Evolutionary conservation across 2,329 filamentous ascomycete species (phyloP), one percentile per base, ranked within the genome.

Genomic region (Hypoxylon sp.): DNA sequence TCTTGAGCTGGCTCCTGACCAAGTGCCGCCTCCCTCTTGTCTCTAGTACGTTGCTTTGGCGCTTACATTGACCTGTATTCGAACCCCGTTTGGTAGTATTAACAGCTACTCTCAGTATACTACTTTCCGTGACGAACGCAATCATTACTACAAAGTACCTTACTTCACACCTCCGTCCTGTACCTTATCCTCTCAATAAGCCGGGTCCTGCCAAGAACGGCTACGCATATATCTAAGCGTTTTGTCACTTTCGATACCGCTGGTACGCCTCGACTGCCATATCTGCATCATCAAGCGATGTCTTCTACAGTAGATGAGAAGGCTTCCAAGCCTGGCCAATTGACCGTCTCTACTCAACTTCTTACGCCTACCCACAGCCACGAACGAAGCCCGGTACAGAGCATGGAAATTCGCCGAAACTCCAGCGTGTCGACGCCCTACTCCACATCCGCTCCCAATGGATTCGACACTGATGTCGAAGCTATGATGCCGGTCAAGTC

Each of bases 401-500:
- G 67, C 58, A 68, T 74, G 44, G 73, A 77, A 20, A 63, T 73
- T n/a, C 68, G 69, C 37, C 73, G 74, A 41, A 65, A 73, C 50
- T 79, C 77, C 65, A 78, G 78, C 62, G 73, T 80, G 20, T 81
- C 82, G 0, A 82, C 81, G 10, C 82, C 84, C 1, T 74, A 74
- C 43, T 81, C 81, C 1, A 75, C 78, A 41, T 75, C 76, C 41
- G 77, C 74, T 43, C 70, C 73, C 60, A 84, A 85, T 68, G 84
- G 85, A 20, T 88, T 87, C 70, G 85, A 87, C 53, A 82, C 83
- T 4, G 85, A 88, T 67, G 78, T 87, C 50, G 85, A 88, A 72
- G 84, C 83, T 34, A 81, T 83, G 76, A 74, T 82, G 46, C 77
- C 81, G 13, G 71, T 76, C 46, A 72, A 71, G 49, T 78, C 76